Evolutionary conservation across 2,329 filamentous ascomycete species (phyloP).

Genomic region (Ophiostoma sp.): DNA sequence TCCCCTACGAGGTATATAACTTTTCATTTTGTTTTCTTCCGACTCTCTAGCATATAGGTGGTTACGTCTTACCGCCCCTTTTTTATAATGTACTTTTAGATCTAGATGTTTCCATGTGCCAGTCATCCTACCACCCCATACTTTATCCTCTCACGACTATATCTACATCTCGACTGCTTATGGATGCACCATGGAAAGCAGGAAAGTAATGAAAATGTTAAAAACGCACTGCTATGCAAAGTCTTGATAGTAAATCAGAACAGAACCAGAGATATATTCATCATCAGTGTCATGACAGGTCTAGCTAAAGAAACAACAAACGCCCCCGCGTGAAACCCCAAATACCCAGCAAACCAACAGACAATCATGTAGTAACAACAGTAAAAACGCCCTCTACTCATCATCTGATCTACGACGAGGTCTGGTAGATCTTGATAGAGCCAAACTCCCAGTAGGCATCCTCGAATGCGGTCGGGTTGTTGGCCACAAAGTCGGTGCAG

Average conservation of each 20-base stretch:
- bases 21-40: neutral
- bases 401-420: constrained; percentile 26
- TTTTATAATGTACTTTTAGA: constrained; percentile 2
- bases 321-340: neutral
- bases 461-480: constrained; percentile 49
- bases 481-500: constrained; percentile 54
- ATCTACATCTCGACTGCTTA: no score
- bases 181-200: no score
- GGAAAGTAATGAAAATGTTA: no score
- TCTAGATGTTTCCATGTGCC: constrained; percentile 5
- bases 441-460: constrained; percentile 63
- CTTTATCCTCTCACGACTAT: neutral
- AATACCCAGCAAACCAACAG: neutral
- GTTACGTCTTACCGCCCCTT: constrained; percentile 7
- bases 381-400: neutral
- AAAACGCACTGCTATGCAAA: no score
- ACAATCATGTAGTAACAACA: neutral
- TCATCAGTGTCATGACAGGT: no score
- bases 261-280: no score
- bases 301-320: neutral
- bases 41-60: constrained; percentile 1
- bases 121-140: neutral
- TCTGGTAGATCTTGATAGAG: constrained; percentile 52
- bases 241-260: no score
- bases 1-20: neutral